Percentiles rank a stretch among this genome's conserved stretches.
Evolutionary conservation across 83 land plant species (phyloP).

Genomic region (Larix sibirica): DNA sequence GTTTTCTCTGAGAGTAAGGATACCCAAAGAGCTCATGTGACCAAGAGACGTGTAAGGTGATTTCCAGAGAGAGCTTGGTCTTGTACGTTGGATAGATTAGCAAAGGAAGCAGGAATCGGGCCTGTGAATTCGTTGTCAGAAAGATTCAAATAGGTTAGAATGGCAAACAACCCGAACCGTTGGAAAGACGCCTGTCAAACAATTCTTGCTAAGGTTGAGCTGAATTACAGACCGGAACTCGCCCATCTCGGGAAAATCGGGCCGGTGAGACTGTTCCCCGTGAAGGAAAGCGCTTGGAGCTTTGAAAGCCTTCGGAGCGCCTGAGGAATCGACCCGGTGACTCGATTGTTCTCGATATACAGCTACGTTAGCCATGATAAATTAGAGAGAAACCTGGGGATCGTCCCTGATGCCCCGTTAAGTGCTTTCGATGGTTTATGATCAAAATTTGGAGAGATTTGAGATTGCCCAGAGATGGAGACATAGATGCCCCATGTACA

Average conservation of each 20-base stretch:
- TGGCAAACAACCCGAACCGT: conserved; percentile 33
- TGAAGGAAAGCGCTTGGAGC: conserved; percentile 40
- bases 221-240: conserved; percentile 23
- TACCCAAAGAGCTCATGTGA: conserved; percentile 30
- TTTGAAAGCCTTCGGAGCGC: conserved; percentile 33
- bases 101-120: conserved; percentile 51
- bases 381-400: conserved; percentile 53
- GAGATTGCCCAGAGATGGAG: conserved; percentile 50
- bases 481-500: conserved; percentile 51
- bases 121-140: conserved; percentile 59
- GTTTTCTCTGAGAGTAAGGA: conserved; percentile 46
- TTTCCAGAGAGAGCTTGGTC: conserved; percentile 37
- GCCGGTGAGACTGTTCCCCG: conserved; percentile 56
- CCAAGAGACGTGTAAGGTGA: conserved; percentile 52
- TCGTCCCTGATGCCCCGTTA: conserved; percentile 32
- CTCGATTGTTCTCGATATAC: conserved; percentile 47
- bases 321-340: conserved; percentile 57
- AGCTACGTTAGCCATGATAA: conserved; percentile 51
- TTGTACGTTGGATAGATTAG: conserved; percentile 17
- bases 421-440: conserved; percentile 54
- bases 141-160: conserved; percentile 48
- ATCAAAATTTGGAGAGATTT: conserved; percentile 44
- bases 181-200: conserved; percentile 53
- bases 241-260: conserved; percentile 57
- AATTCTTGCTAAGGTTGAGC: conserved; percentile 44